Evolutionary conservation across 1,284 basidiomycete species (phyloP).

Genomic region (Puccinia coronata): DNA sequence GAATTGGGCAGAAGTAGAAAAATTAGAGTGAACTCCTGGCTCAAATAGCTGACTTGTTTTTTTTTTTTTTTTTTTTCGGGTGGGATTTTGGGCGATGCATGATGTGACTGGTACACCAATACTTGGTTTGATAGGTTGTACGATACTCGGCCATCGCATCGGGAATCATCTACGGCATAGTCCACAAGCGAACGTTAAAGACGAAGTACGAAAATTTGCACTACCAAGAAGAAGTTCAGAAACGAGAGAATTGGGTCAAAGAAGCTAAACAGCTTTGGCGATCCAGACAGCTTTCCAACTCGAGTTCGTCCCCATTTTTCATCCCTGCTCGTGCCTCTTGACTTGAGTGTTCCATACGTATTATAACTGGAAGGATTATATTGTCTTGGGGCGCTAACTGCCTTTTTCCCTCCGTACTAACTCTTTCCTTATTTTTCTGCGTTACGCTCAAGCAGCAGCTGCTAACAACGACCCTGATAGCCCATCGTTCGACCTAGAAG

Average conservation of each 20-base stretch:
- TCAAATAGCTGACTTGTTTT: no score
- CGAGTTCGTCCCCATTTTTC: conserved; percentile 2
- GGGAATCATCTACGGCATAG: conserved; percentile 88
- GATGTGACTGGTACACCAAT: no score
- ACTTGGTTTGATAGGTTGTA: conserved; percentile 79
- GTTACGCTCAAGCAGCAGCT: conserved; percentile 61
- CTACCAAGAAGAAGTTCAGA: conserved; percentile 42
- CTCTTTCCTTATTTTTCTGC: neutral
- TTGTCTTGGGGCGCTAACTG: neutral
- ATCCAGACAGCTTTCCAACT: conserved; percentile 29
- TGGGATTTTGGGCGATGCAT: no score
- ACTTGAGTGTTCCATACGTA: neutral
- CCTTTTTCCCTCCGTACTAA: neutral
- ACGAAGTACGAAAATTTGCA: conserved; percentile 75
- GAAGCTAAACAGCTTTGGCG: conserved; percentile 43
- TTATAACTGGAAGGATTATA: neutral
- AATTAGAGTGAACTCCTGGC: no score
- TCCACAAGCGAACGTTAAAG: conserved; percentile 87
- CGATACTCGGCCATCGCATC: conserved; percentile 88
- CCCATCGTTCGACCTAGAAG: conserved; percentile 94
- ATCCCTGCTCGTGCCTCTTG: neutral
- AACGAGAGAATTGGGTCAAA: conserved; percentile 42
- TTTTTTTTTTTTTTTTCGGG: no score
- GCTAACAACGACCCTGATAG: conserved; percentile 72
- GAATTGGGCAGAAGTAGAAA: no score